Evolutionary conservation across 2,329 filamentous ascomycete genomes (phyloP), one percentile per base, ranked within the genome.

Genomic region (Blumeriella jaapii): DNA sequence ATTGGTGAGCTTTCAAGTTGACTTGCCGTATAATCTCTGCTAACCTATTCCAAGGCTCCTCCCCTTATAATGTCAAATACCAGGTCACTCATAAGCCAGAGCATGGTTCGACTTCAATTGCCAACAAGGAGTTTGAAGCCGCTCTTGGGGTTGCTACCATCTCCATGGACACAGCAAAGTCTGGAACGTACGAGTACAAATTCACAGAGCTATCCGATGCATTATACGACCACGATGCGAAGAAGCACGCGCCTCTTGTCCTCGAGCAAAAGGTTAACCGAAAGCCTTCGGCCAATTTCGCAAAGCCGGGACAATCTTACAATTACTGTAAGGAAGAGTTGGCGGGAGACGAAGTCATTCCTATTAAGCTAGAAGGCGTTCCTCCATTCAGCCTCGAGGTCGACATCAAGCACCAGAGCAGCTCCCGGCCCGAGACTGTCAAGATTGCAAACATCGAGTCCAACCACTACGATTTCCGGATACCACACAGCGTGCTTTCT

Each of bases 311-410:
- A 11, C 91, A 91, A 58, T 87, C 84, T 1, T 95, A 95, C 66
- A 93, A 91, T 56, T 94, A 89, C 60, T 98, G 91, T 61, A 80
- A 86, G 56, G 78, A 86, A 30, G 84, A 94, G 50, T 72, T 81
- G 32, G 74, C 75, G 35, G 74, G 78, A 19, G 84, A 93, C 51
- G 87, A 98, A 53, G 76, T 74, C 25, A 94, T 98, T 36, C 87
- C 89, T 0, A 80, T 98, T 40, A 78, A 73, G 2, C 68, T 98
- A 12, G 81, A 81, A 40, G 91, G 91, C 24, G 67, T 79, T 11
- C 75, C 89, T 5, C 91, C 91, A 0, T 98, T 98, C 62, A 79
- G 78, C 30, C 65, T 98, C 4, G 91, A 96, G 56, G 71, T 96
- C 15, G 86, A 89, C 52, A 84, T 98, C 59, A 93, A 87, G 61